These are phyloP conservation scores for Pinus albicaulis DNA, from an alignment of 75 land plant genomes.

Conservation along the genomic window DNA sequence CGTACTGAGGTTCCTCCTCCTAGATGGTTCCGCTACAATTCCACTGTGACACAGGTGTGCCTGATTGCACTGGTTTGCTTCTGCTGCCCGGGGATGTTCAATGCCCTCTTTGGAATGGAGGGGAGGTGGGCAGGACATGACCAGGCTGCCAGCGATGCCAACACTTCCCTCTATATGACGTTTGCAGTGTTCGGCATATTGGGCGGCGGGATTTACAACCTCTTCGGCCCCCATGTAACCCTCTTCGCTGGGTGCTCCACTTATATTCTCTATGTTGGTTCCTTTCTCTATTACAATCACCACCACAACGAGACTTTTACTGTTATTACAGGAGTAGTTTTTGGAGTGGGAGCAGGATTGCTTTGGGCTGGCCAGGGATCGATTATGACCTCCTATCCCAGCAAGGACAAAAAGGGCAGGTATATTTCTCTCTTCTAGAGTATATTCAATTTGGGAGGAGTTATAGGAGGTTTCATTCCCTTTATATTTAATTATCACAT, in stretches of 20 bases:
- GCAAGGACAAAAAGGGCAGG: constrained; percentile 49
- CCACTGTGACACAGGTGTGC: constrained; percentile 9
- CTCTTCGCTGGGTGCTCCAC: constrained; percentile 63
- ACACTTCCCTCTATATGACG: constrained; percentile 34
- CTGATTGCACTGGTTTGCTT: constrained; percentile 37
- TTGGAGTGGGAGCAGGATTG: constrained; percentile 40
- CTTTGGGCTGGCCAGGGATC: constrained; percentile 46
- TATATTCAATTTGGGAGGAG: constrained; percentile 86
- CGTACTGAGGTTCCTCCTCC: constrained; percentile 3
- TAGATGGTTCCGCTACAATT: constrained; percentile 7
- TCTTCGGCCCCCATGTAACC: constrained; percentile 39
- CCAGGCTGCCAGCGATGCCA: constrained; percentile 27
- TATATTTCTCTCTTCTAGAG: constrained; percentile 92
- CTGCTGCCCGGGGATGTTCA: constrained; percentile 56
- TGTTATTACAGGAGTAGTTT: constrained; percentile 25
- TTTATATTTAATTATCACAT: constrained; percentile 67
- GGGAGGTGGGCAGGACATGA: constrained; percentile 27
- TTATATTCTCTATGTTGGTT: constrained; percentile 46
- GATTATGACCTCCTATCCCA: constrained; percentile 49
- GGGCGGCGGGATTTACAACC: constrained; percentile 41
- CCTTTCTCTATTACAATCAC: constrained; percentile 46
- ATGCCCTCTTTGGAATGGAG: constrained; percentile 35
- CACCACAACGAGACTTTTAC: constrained; percentile 21
- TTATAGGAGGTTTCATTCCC: constrained; percentile 82
- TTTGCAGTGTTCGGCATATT: constrained; percentile 36